Percentiles rank a stretch among this genome's conserved stretches.
Conservation (phyloP, 2,329 filamentous ascomycete species). For the Thelonectria discophora region DNA sequence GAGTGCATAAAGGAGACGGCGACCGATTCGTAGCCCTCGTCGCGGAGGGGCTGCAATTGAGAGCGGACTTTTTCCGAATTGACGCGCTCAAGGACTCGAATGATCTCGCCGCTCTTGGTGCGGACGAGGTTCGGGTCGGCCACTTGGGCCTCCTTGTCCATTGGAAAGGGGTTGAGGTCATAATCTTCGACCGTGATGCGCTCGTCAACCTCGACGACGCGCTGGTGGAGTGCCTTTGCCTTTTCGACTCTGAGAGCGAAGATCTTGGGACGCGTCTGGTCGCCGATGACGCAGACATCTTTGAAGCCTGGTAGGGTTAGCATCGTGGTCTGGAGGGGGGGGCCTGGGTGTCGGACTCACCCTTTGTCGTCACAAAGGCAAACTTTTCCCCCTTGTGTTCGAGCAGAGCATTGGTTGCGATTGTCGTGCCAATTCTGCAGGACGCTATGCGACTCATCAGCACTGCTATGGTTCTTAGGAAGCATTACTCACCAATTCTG, state of each 20-base stretch:
- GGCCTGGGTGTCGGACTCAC: not conserved
- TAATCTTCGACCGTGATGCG: slow-evolving; percentile 78
- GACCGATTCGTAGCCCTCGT: slow-evolving; percentile 76
- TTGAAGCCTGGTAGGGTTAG: slow-evolving; percentile 57
- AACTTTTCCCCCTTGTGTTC: slow-evolving; percentile 77
- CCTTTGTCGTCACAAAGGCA: slow-evolving; percentile 73
- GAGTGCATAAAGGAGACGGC: slow-evolving; percentile 89
- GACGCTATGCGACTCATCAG: slow-evolving; percentile 59
- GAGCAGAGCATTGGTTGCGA: slow-evolving; percentile 78
- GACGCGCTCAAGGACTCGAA: slow-evolving; percentile 67
- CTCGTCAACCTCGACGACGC: slow-evolving; percentile 76
- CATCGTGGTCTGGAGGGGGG: not conserved
- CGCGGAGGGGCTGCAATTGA: slow-evolving; percentile 68
- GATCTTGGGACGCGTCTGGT: slow-evolving; percentile 75
- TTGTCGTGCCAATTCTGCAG: slow-evolving; percentile 79
- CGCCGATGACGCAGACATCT: slow-evolving; percentile 77
- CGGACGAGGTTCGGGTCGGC: slow-evolving; percentile 38
- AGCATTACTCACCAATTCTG: slow-evolving; percentile 39
- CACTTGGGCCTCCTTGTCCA: slow-evolving; percentile 58
- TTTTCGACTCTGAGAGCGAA: slow-evolving; percentile 76
- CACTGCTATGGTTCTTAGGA: not conserved
- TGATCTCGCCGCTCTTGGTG: slow-evolving; percentile 71
- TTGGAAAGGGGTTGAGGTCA: slow-evolving; percentile 67
- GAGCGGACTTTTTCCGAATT: slow-evolving; percentile 57
- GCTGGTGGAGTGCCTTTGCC: slow-evolving; percentile 72